Percentiles rank a stretch among this genome's conserved stretches.
Conservation (phyloP, 169 alveolate species). For the Cryptosporidium ubiquitum region DNA sequence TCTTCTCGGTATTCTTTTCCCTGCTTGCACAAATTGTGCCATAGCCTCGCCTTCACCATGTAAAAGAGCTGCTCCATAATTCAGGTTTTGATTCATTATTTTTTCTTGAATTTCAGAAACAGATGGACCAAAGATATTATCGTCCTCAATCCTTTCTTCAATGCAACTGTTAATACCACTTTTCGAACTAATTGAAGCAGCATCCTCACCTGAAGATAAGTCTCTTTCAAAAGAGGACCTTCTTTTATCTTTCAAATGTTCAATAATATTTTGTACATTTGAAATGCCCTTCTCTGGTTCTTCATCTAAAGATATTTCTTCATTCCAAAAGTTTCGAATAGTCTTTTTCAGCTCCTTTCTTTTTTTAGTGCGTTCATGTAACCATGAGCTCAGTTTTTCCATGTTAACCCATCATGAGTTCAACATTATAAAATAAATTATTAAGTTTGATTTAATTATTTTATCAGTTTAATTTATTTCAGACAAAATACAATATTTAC, state of each 20-base stretch:
- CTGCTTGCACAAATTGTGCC: slow-evolving; percentile 88
- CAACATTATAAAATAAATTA: neutral
- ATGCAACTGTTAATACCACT: neutral
- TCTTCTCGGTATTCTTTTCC: slow-evolving; percentile 90
- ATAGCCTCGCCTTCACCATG: slow-evolving; percentile 88
- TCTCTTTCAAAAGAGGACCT: slow-evolving; percentile 62
- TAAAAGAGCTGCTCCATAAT: slow-evolving; percentile 76
- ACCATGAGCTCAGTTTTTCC: slow-evolving; percentile 27
- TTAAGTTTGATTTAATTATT: neutral
- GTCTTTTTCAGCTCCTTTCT: slow-evolving; percentile 16
- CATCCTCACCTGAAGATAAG: slow-evolving; percentile 10
- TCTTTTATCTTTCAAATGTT: slow-evolving; percentile 1
- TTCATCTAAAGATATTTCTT: neutral
- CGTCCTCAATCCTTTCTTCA: slow-evolving; percentile 1
- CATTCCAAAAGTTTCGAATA: slow-evolving; percentile 21
- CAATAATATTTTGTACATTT: neutral
- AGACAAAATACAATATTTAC: neutral
- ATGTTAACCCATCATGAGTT: neutral
- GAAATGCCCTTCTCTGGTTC: neutral
- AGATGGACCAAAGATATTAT: slow-evolving; percentile 27
- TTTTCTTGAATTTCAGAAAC: neutral
- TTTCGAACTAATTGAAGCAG: neutral
- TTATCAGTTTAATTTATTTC: neutral
- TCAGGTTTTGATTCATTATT: slow-evolving; percentile 22
- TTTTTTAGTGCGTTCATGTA: slow-evolving; percentile 44